phyloP scores from a whole-genome alignment of 495 filamentous ascomycete species.

The Daldinia caldariorum region DNA sequence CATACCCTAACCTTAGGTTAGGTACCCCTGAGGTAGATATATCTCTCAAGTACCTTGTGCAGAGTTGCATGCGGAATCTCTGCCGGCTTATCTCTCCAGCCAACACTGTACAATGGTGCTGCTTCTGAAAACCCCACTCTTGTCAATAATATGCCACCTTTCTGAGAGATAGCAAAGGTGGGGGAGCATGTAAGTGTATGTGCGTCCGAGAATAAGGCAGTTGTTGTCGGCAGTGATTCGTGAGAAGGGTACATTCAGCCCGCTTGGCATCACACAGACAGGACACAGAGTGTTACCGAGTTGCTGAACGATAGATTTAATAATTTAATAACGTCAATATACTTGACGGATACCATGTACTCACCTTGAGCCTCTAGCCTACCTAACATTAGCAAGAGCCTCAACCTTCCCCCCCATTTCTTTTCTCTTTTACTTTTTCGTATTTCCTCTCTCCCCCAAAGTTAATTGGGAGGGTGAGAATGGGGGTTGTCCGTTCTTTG shows the following conservation, averaged over 20 bases:
- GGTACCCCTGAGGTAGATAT: background rate
- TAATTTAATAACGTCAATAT: background rate
- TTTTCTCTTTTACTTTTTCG: background rate
- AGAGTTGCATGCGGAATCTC: background rate
- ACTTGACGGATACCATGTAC: background rate
- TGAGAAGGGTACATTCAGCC: background rate
- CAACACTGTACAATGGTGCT: background rate
- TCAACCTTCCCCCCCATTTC: background rate
- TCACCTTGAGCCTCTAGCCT: slow-evolving; percentile 1
- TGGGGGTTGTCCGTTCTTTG: slow-evolving; percentile 31
- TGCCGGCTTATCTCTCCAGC: background rate
- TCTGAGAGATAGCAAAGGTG: slow-evolving; percentile 10
- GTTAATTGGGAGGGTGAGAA: slow-evolving; percentile 17
- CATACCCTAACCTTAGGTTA: background rate
- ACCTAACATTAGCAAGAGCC: background rate
- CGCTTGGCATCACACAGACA: background rate
- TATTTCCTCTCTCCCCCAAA: slow-evolving; percentile 9
- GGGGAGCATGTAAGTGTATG: slow-evolving; percentile 4
- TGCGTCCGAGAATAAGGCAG: background rate
- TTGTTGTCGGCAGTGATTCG: background rate
- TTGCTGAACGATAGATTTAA: background rate
- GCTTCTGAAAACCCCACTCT: slow-evolving; percentile 1
- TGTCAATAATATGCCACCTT: background rate
- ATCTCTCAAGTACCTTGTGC: background rate
- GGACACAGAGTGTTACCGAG: too few relatives aligned